These are phyloP conservation scores for Zygosaccharomyces sapae DNA, from an alignment of 1,139 yeast genomes.

Conservation along the genomic window DNA sequence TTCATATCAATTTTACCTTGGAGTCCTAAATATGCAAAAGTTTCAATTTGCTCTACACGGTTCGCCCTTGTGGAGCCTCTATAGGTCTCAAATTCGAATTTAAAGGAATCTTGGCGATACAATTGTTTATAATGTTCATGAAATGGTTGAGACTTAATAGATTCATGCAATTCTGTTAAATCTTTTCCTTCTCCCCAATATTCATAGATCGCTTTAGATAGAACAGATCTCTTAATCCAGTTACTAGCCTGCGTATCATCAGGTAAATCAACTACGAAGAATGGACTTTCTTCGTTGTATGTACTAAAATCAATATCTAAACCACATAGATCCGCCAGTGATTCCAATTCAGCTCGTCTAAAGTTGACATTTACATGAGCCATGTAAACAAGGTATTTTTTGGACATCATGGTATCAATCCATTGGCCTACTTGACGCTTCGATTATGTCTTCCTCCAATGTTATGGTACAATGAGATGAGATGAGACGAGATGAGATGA, in stretches of 20 bases:
- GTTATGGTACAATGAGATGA: too few relatives aligned
- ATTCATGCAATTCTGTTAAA: conserved; percentile 54
- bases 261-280: conserved; percentile 60
- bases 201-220: conserved; percentile 76
- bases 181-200: conserved; percentile 71
- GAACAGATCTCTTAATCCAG: conserved; percentile 62
- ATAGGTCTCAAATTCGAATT: conserved; percentile 75
- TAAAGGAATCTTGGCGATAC: conserved; percentile 54
- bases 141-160: conserved; percentile 41
- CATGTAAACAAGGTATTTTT: conserved; percentile 64
- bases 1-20: conserved; percentile 78
- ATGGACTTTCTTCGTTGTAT: conserved; percentile 64
- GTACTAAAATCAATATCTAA: conserved; percentile 55
- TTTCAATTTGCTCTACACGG: conserved; percentile 63
- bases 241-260: conserved; percentile 62
- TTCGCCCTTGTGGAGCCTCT: conserved; percentile 57
- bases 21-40: conserved; percentile 65
- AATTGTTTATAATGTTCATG: conserved; percentile 22
- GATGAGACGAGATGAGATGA: too few relatives aligned
- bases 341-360: conserved; percentile 76
- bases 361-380: conserved; percentile 83
- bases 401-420: conserved; percentile 9
- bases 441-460: not conserved
- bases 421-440: not conserved
- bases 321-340: conserved; percentile 63